Evolutionary conservation across 495 filamentous ascomycete genomes (phyloP).

Genomic region (Xylaria cubensis): DNA sequence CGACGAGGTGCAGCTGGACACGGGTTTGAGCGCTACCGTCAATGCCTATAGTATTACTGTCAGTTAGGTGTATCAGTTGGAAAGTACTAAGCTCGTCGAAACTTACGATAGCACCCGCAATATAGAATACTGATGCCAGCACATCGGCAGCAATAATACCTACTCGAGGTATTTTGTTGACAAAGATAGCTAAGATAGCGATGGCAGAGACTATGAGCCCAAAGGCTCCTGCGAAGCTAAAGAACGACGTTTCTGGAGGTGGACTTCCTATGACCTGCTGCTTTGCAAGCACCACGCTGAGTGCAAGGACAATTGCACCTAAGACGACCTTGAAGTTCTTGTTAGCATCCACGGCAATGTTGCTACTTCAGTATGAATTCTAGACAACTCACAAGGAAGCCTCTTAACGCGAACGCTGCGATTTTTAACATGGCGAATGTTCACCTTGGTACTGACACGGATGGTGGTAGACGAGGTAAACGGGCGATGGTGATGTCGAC

Average conservation of each 20-base stretch:
- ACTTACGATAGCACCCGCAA: constrained; percentile 64
- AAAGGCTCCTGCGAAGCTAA: constrained; percentile 56
- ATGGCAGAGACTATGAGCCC: constrained; percentile 52
- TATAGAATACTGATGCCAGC: constrained; percentile 49
- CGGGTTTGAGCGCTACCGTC: constrained; percentile 49
- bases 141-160: constrained; percentile 52
- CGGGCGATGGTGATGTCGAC: background rate
- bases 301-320: constrained; percentile 52
- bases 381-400: constrained; percentile 19
- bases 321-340: constrained; percentile 47
- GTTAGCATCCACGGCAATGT: background rate
- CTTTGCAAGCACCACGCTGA: constrained; percentile 55
- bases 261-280: constrained; percentile 46
- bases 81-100: background rate
- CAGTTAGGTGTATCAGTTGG: background rate
- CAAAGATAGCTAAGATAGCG: constrained; percentile 47
- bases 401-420: constrained; percentile 16
- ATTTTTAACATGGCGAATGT: constrained; percentile 18
- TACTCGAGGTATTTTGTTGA: constrained; percentile 48
- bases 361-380: background rate
- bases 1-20: constrained; percentile 40
- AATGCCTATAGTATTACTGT: constrained; percentile 45
- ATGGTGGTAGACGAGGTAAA: background rate
- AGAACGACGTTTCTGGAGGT: constrained; percentile 52
- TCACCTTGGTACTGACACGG: background rate